These are phyloP conservation scores for Neurospora sp. DNA, from an alignment of 495 filamentous ascomycete genomes.

Conservation along the genomic window DNA sequence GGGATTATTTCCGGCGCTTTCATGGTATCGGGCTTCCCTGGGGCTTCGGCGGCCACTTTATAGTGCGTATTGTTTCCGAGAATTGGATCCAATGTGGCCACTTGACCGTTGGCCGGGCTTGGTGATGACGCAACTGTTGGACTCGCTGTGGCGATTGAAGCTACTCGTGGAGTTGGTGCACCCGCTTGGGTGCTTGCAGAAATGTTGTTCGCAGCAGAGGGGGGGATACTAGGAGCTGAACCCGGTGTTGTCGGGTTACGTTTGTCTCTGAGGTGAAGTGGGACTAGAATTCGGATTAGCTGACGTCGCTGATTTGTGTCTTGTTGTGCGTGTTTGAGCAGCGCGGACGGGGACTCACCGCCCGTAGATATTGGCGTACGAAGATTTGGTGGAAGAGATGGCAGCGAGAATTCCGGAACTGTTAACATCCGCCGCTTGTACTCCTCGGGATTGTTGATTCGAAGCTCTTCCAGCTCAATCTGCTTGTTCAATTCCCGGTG, in stretches of 20 bases:
- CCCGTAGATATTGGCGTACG: background rate
- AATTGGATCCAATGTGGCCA: background rate
- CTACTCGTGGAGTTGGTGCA: background rate
- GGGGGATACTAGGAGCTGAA: background rate
- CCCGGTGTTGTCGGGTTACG: background rate
- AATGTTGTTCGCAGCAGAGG: background rate
- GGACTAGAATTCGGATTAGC: slow-evolving; percentile 8
- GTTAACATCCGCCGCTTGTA: slow-evolving; percentile 5
- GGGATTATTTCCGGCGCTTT: background rate
- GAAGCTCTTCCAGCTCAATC: slow-evolving; percentile 17
- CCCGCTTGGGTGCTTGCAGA: background rate
- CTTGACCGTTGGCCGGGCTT: background rate
- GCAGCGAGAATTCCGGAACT: background rate
- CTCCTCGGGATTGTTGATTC: slow-evolving; percentile 17
- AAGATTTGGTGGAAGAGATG: background rate
- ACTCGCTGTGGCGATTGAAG: background rate
- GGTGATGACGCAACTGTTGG: background rate
- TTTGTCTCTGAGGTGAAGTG: slow-evolving; percentile 2
- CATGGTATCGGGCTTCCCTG: background rate
- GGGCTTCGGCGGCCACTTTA: background rate
- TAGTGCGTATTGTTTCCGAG: slow-evolving; percentile 1
- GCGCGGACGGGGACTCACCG: slow-evolving; percentile 8
- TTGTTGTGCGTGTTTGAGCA: background rate
- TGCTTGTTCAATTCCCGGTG: slow-evolving; percentile 17
- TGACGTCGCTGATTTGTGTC: background rate